Conservation (phyloP, 1,284 basidiomycete species). For the Phellopilus nigrolimitatus region DNA sequence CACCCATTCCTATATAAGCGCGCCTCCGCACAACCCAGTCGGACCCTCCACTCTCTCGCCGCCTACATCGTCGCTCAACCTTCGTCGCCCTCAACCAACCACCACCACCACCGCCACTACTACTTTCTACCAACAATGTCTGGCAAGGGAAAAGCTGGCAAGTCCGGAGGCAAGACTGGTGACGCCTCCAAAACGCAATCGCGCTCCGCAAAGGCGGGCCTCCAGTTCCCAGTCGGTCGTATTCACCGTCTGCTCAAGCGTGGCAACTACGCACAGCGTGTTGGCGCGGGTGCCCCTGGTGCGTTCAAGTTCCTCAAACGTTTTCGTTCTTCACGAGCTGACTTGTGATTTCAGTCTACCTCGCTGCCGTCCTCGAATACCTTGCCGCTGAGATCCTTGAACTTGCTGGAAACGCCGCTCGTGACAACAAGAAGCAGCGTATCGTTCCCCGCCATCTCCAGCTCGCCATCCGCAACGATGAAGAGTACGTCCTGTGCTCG, state of each 20-base stretch:
- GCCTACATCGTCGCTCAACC: constrained; percentile 22
- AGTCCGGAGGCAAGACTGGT: constrained; percentile 51
- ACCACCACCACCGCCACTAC: constrained; percentile 17
- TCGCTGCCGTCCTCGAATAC: constrained; percentile 71
- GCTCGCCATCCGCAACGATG: constrained; percentile 86
- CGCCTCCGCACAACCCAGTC: constrained; percentile 1
- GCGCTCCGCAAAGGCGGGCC: constrained; percentile 79
- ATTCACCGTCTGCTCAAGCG: constrained; percentile 81
- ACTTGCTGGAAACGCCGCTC: constrained; percentile 66
- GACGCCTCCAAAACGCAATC: constrained; percentile 58
- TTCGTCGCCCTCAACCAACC: constrained; percentile 22
- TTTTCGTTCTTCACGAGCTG: constrained; percentile 3
- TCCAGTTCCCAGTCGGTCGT: constrained; percentile 83
- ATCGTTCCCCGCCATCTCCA: constrained; percentile 89
- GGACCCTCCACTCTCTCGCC: constrained; percentile 22
- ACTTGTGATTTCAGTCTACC: constrained; percentile 49
- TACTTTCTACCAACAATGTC: constrained; percentile 37
- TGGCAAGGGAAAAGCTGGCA: constrained; percentile 44
- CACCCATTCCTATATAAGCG: constrained; percentile 19
- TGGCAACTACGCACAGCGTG: constrained; percentile 79
- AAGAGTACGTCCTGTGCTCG: constrained; percentile 61
- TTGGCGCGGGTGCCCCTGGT: constrained; percentile 67
- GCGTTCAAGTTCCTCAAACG: constrained; percentile 29
- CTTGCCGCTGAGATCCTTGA: constrained; percentile 74
- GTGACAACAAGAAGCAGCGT: constrained; percentile 80